A percentile compares a stretch with the other conserved stretches of the same genome.
Conservation (phyloP, 2,329 filamentous ascomycete genomes). For the Aspergillus nomiae region DNA sequence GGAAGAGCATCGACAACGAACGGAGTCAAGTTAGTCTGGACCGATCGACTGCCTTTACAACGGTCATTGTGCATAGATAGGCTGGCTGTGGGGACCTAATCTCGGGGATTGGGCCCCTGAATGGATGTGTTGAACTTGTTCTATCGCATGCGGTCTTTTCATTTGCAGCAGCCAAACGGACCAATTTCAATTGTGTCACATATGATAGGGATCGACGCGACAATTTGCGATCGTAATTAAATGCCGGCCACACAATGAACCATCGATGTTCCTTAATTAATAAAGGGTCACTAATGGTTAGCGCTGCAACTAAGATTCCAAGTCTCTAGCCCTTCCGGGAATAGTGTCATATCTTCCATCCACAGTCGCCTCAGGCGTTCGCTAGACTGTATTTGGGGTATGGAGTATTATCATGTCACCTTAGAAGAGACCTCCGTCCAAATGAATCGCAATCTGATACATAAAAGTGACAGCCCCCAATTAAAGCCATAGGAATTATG, state of each 20-base stretch:
- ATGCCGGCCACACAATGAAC: neutral
- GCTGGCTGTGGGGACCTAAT: neutral
- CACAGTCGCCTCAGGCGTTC: neutral
- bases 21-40: neutral
- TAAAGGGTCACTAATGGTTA: neutral
- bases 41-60: neutral
- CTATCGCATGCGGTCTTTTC: neutral
- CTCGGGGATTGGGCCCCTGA: neutral
- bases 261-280: neutral
- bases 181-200: neutral
- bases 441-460: neutral
- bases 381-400: neutral
- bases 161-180: neutral
- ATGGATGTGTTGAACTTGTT: neutral
- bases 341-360: neutral
- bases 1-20: conserved; percentile 5
- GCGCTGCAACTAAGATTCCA: neutral
- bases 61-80: conserved; percentile 5
- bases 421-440: neutral
- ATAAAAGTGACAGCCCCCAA: neutral
- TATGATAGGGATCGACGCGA: neutral
- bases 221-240: neutral
- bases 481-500: neutral
- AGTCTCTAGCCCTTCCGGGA: neutral
- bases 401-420: neutral